A percentile compares a stretch with the other conserved stretches of the same genome.
phyloP scores from a whole-genome alignment of 345 rosid species.

The Angophora floribunda region DNA sequence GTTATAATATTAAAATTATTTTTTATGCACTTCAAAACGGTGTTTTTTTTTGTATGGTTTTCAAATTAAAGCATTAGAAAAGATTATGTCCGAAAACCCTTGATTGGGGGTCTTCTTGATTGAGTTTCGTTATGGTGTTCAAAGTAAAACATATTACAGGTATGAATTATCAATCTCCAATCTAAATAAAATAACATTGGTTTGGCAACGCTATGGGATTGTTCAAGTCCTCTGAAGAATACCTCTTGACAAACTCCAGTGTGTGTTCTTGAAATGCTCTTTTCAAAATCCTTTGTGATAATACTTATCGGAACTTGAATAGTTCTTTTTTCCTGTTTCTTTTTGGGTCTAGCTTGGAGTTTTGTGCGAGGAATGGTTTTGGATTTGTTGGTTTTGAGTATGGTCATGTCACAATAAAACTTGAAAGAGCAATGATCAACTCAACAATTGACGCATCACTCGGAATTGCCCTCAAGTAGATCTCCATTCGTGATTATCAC shows the following conservation, averaged over 20 bases:
- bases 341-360: neutral
- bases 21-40: neutral
- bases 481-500: neutral
- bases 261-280: neutral
- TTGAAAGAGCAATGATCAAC: neutral
- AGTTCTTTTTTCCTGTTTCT: neutral
- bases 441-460: neutral
- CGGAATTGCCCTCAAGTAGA: neutral
- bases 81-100: too few species aligned
- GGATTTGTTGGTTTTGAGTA: neutral
- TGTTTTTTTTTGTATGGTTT: neutral
- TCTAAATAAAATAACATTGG: neutral
- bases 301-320: neutral
- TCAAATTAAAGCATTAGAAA: neutral
- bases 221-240: conserved; percentile 4
- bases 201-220: neutral
- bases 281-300: neutral
- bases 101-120: neutral
- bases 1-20: too few species aligned
- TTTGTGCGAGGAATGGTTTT: neutral
- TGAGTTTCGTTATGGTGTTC: neutral
- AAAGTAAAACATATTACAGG: neutral
- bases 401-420: neutral
- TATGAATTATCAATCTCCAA: neutral
- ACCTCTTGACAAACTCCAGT: conserved; percentile 8